Conservation (phyloP, 208 protist genomes). For the Herpetomonas tarakana region DNA sequence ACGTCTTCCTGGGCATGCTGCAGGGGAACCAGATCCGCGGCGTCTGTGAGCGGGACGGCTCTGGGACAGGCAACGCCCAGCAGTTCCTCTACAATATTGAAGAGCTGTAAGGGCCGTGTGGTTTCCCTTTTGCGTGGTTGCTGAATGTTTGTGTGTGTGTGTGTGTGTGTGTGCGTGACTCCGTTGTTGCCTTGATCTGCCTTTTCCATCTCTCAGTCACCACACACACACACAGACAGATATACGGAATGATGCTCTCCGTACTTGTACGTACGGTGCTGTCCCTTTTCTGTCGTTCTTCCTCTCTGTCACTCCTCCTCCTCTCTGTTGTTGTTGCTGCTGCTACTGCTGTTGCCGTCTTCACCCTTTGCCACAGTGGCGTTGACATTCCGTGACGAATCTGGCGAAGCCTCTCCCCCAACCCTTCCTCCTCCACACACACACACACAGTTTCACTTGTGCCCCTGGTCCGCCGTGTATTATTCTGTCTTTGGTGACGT, state of each 20-base stretch:
- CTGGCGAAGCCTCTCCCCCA: too few relatives aligned
- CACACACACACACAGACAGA: too few relatives aligned
- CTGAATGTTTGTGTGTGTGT: not conserved
- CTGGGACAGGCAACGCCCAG: slow-evolving; percentile 43
- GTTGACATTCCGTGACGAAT: too few relatives aligned
- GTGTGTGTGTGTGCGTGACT: not conserved
- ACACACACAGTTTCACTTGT: too few relatives aligned
- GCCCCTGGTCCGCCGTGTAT: too few relatives aligned
- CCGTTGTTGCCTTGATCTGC: not conserved
- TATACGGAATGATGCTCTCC: too few relatives aligned
- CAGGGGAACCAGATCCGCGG: slow-evolving; percentile 86
- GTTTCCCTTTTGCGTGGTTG: slow-evolving; percentile 2
- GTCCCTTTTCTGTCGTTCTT: not conserved
- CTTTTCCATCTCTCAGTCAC: not conserved
- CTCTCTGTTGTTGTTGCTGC: too few relatives aligned
- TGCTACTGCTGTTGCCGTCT: too few relatives aligned
- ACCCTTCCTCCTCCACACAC: too few relatives aligned
- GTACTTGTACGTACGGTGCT: too few relatives aligned
- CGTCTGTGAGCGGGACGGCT: slow-evolving; percentile 61
- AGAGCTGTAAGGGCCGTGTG: slow-evolving; percentile 52
- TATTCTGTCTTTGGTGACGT: too few relatives aligned
- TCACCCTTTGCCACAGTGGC: too few relatives aligned
- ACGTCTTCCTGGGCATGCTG: slow-evolving; percentile 76
- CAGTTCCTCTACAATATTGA: slow-evolving; percentile 85
- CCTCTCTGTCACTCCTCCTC: not conserved